Percentiles rank a stretch among this genome's conserved stretches.
Conservation (phyloP, 2,329 filamentous ascomycete genomes). For the Aureobasidium sp. region DNA sequence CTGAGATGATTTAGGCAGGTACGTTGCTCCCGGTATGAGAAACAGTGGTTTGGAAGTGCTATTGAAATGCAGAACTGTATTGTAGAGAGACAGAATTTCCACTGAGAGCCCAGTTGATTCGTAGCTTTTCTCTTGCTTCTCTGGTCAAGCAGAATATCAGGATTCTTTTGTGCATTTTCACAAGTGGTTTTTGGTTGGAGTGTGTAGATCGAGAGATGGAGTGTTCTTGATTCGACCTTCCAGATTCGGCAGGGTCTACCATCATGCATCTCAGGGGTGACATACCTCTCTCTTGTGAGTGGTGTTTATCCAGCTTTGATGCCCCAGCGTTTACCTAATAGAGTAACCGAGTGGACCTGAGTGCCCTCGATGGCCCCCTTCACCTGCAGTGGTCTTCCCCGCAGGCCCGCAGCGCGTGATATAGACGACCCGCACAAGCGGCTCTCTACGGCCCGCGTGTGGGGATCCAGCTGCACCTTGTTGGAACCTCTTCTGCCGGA, state of each 20-base stretch:
- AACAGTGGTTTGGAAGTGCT: not conserved
- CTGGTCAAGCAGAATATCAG: not conserved
- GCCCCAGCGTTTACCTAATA: no score
- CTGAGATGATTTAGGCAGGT: constrained; percentile 32
- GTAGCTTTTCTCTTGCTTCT: not conserved
- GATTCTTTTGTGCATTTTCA: not conserved
- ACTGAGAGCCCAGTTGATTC: not conserved
- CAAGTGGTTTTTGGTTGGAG: not conserved
- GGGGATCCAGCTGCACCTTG: not conserved
- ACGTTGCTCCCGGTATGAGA: not conserved
- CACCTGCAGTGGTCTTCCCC: no score
- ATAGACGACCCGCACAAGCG: no score
- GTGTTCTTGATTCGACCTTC: no score
- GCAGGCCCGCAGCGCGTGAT: no score
- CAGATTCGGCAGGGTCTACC: no score
- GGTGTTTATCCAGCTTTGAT: no score
- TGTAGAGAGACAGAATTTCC: not conserved
- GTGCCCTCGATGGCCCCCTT: no score
- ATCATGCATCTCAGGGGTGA: no score
- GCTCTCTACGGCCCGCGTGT: not conserved
- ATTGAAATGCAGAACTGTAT: not conserved
- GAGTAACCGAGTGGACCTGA: no score
- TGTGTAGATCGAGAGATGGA: not conserved
- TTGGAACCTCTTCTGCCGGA: no score
- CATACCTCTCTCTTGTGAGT: no score